Base-by-base conservation (phyloP, 1,139 yeast species). In the Saccharomycopsis hybrid region DNA sequence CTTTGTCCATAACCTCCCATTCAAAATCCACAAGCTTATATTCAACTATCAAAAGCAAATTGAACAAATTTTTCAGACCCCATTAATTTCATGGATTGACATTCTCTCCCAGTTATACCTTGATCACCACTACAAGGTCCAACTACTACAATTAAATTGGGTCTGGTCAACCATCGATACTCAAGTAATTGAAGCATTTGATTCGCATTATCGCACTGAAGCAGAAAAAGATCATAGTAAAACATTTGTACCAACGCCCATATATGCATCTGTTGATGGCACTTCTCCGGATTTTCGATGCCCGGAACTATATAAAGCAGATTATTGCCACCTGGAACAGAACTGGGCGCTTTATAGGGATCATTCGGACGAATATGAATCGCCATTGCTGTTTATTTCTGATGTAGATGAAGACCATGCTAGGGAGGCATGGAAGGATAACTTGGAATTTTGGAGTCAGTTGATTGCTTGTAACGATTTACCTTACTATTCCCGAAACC, bases 1-100 rank as follows among this genome's bases (percentile, higher is more conserved):
- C n/a, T n/a, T n/a, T n/a, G n/a, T n/a, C n/a, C n/a, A n/a, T n/a
- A n/a, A n/a, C n/a, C n/a, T n/a, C n/a, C 35, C 35, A 7, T 31
- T 31, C 35, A 31, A 11, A 31, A 31, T 31, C 35, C 7, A 5
- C 39, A 43, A 36, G 4, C 11, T 41, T 11, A 41, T 41, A 5
- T 29, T 41, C 35, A 27, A 41, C 35, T 41, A 41, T 25, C 44
- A 41, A 13, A 41, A 41, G 18, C 35, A 41, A 30, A 41, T 41
- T 30, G 44, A 41, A 18, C 44, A 29, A 25, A 18, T 29, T 13
- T 41, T 41, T 8, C 44, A 40, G 25, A 37, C 18, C 40, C 25
- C 40, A 2, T 18, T 11, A 37, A 11, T 32, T 11, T 11, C n/a
- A 13, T 11, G 9, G 36, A 11, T 24, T n/a, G 18, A 24, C 5